Conservation (phyloP, 208 protist species). For the Leptomonas seymouri region DNA sequence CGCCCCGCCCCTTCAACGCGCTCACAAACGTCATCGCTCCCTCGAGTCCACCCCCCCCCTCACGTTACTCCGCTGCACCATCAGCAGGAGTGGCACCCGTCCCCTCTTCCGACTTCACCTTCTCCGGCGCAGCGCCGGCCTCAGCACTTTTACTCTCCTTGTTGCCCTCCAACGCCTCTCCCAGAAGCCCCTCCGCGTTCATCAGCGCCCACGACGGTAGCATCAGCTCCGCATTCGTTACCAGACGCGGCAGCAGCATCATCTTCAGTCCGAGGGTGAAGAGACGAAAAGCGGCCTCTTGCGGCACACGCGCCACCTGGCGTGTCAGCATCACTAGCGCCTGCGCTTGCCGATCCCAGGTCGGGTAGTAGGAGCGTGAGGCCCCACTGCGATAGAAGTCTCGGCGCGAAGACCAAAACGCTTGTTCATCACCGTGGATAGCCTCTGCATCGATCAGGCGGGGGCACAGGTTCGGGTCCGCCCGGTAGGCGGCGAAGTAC, state of each 20-base stretch:
- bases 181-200: slow-evolving; percentile 63
- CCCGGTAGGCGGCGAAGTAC: slow-evolving; percentile 46
- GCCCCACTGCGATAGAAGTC: slow-evolving; percentile 61
- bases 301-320: slow-evolving; percentile 70
- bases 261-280: slow-evolving; percentile 77
- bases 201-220: slow-evolving; percentile 66
- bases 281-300: slow-evolving; percentile 85
- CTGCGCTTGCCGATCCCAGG: slow-evolving; percentile 84
- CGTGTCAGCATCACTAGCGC: slow-evolving; percentile 75
- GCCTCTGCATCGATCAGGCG: slow-evolving; percentile 82
- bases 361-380: slow-evolving; percentile 50
- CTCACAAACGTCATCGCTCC: too few relatives aligned
- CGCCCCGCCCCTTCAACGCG: too few relatives aligned
- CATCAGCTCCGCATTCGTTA: slow-evolving; percentile 52
- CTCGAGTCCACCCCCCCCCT: not conserved
- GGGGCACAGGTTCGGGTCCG: slow-evolving; percentile 39
- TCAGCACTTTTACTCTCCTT: slow-evolving; percentile 12
- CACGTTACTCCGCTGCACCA: slow-evolving; percentile 3
- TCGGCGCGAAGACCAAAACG: slow-evolving; percentile 72
- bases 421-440: slow-evolving; percentile 83
- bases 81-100: not conserved
- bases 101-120: not conserved
- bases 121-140: not conserved
- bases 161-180: slow-evolving; percentile 31
- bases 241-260: slow-evolving; percentile 68